Evolutionary conservation across 306 rosid genomes (phyloP), one percentile per base, ranked within the genome.

Genomic region (Gastrolobium villosum): DNA sequence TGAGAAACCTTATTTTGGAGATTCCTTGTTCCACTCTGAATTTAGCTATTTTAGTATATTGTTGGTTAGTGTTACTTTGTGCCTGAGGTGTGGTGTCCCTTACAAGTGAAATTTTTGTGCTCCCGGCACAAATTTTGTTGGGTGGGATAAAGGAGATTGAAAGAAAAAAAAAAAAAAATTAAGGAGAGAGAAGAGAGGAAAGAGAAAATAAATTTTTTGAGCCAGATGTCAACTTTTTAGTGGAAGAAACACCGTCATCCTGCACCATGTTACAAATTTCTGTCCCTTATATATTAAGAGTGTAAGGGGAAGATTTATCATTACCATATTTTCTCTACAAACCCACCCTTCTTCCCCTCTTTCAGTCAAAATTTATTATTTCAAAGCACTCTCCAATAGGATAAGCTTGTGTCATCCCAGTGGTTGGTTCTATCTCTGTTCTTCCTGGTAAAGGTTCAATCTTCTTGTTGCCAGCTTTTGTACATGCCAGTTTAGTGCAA

Each of bases 281-380:
- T 35, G 77, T 78, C 70, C 45, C 53, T 56, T 45, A 28, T 14
- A 43, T n/a, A 39, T 4, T 48, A 43, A 10, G 57, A 30, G 28
- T 56, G 68, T 1, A 57, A 71, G 75, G 77, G 36, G 72, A 75
- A 70, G 82, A 61, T 10, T 55, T 71, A 83, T 77, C 61, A 70
- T 81, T 70, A 30, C 73, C 26, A 65, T 6, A 59, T 85, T 79
- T 79, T 83, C 65, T 65, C 67, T 63, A 10, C 65, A 5, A 46
- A 34, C 6, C 53, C 10, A 40, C 20, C 1, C 10, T 32, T 8
- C 48, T 35, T 44, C 14, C 48, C 34, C 40, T 13, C 26, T 88
- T 87, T 72, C 86, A 75, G 94, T 90, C 87, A 88, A 86, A 78
- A 68, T 81, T 82, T 10, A 68, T 67, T 54, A 74, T 81, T 64